Conservation (phyloP, 192 early-diverging fungal species). For the Umbelopsis sp. region DNA sequence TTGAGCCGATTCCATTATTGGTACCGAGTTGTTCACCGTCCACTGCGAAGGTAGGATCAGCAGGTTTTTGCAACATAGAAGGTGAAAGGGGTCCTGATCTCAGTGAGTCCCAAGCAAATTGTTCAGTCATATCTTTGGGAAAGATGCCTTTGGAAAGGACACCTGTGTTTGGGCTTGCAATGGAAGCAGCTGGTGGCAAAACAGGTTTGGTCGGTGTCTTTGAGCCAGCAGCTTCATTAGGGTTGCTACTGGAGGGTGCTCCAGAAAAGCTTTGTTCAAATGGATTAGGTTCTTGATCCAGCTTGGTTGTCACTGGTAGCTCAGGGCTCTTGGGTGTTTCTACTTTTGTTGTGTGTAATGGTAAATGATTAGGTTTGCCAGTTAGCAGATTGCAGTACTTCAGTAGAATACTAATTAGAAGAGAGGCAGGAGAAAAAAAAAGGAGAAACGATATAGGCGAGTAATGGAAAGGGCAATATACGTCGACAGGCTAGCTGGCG, state of each 20-base stretch:
- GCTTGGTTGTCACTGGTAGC: conserved; percentile 45
- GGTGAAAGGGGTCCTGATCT: conserved; percentile 78
- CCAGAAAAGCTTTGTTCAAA: conserved; percentile 83
- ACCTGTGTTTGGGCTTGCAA: conserved; percentile 48
- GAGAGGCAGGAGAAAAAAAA: too few species aligned
- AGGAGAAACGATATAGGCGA: too few species aligned
- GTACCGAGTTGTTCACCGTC: conserved; percentile 9
- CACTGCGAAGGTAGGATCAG: neutral
- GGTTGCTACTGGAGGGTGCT: conserved; percentile 27
- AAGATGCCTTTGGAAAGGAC: conserved; percentile 22
- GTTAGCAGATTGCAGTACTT: neutral
- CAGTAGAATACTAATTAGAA: neutral
- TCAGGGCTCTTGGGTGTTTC: neutral
- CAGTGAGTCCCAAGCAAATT: conserved; percentile 60
- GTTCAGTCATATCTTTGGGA: conserved; percentile 38
- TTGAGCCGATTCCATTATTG: conserved; percentile 3
- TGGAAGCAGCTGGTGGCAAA: conserved; percentile 72
- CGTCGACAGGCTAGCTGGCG: neutral
- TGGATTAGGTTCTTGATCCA: conserved; percentile 85
- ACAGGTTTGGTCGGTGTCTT: conserved; percentile 51
- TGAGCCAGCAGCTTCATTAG: conserved; percentile 19
- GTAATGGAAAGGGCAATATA: too few species aligned
- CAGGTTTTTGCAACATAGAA: conserved; percentile 73
- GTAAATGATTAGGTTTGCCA: too few species aligned
- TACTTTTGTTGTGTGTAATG: neutral